Conservation (phyloP, 2,329 filamentous ascomycete species). For the Didymella keratinophila region DNA sequence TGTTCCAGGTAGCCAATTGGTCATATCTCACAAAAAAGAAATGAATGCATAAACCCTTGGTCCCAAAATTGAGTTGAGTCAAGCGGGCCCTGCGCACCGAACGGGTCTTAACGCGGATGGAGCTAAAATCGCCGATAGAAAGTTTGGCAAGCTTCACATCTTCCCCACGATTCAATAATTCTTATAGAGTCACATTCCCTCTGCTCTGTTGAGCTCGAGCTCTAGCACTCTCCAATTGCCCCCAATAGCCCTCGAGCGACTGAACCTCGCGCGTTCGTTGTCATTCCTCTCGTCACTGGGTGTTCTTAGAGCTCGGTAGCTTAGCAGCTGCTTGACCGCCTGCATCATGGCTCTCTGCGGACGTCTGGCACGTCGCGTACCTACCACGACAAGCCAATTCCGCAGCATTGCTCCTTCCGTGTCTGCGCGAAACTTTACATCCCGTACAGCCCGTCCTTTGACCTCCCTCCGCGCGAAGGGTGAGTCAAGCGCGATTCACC, state of each 20-base stretch:
- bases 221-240: conserved; percentile 44
- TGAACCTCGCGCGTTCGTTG: conserved; percentile 30
- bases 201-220: conserved; percentile 41
- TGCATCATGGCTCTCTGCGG: conserved; percentile 52
- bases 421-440: conserved; percentile 44
- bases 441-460: conserved; percentile 44
- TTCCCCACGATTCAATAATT: conserved; percentile 46
- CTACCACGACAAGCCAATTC: conserved; percentile 45
- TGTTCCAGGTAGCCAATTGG: background rate
- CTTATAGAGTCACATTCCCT: conserved; percentile 38
- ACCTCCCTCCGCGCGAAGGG: conserved; percentile 38
- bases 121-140: conserved; percentile 38
- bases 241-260: conserved; percentile 29
- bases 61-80: conserved; percentile 13
- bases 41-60: conserved; percentile 5
- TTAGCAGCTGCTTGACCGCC: conserved; percentile 41
- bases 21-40: background rate
- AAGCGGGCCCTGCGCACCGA: conserved; percentile 18
- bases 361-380: conserved; percentile 53
- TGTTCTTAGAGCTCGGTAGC: conserved; percentile 44
- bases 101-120: conserved; percentile 30
- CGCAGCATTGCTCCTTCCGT: conserved; percentile 41
- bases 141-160: conserved; percentile 44
- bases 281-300: conserved; percentile 24
- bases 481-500: conserved; percentile 44